A percentile compares a stretch with the other conserved stretches of the same genome.
phyloP scores from a whole-genome alignment of 441 rosid species.

The Gossypium davidsonii region DNA sequence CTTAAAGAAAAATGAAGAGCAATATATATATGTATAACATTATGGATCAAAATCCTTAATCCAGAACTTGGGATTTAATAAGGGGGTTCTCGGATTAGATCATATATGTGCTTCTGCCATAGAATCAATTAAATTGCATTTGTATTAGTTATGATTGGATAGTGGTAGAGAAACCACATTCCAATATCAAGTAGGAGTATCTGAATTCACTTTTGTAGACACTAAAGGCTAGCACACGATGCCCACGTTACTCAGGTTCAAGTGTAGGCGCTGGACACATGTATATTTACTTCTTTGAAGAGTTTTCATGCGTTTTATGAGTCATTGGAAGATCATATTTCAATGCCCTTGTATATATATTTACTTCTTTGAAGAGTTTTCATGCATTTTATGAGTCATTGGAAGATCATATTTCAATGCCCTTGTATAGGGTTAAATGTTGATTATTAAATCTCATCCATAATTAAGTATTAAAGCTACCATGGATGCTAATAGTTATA shows the following conservation, averaged over 20 bases:
- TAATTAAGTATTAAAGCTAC: constrained; percentile 2
- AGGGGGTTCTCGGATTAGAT: no score
- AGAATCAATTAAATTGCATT: no score
- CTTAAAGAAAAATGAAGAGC: background rate
- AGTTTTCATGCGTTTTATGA: background rate
- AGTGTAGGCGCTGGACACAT: background rate
- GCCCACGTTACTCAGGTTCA: background rate
- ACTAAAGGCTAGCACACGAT: background rate
- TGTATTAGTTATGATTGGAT: background rate
- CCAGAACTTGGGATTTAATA: no score
- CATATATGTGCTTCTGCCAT: no score
- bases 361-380: background rate
- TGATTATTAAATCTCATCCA: background rate
- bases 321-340: background rate
- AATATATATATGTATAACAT: no score
- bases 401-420: background rate
- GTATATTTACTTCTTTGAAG: background rate
- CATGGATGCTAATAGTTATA: background rate
- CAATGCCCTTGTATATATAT: background rate
- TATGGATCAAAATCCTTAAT: no score
- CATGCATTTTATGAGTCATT: background rate
- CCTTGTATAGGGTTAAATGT: background rate
- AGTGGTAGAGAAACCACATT: background rate
- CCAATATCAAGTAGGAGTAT: background rate
- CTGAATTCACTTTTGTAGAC: background rate